phyloP scores from a whole-genome alignment of 2,329 filamentous ascomycete genomes.

The Neofusicoccum sp. region DNA sequence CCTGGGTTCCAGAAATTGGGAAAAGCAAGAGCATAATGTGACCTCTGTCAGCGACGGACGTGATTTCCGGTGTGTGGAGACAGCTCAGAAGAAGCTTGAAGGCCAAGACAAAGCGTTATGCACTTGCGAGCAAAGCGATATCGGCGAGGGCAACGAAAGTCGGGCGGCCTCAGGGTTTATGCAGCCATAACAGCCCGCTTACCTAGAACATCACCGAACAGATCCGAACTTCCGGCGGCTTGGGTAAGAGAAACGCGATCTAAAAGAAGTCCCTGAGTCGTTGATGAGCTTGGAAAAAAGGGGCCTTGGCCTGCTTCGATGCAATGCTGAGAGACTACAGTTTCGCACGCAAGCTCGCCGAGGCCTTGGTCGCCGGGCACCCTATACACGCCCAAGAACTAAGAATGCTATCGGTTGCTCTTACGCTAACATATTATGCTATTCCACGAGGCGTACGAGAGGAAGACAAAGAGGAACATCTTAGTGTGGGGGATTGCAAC shows the following conservation, averaged over 20 bases:
- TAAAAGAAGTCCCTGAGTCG: neutral
- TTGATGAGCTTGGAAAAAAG: neutral
- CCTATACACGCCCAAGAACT: neutral
- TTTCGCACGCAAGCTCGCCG: neutral
- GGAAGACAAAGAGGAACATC: neutral
- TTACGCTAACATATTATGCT: neutral
- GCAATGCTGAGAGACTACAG: neutral
- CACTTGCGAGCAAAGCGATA: neutral
- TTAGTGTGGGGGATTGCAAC: neutral
- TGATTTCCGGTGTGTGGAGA: neutral
- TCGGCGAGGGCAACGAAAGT: slow-evolving; percentile 9
- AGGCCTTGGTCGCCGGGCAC: neutral
- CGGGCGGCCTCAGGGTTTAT: neutral
- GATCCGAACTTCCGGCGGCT: slow-evolving; percentile 10
- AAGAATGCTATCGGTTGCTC: neutral
- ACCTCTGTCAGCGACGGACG: neutral
- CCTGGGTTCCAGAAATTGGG: neutral
- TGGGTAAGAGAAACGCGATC: neutral
- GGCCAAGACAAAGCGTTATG: neutral
- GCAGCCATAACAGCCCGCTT: neutral
- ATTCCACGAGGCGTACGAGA: neutral
- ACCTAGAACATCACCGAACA: slow-evolving; percentile 1
- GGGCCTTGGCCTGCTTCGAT: neutral
- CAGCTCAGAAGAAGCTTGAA: neutral
- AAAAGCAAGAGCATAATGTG: too few species aligned